Base-by-base conservation (phyloP, 495 filamentous ascomycete genomes). In the Tricharina praecox region DNA sequence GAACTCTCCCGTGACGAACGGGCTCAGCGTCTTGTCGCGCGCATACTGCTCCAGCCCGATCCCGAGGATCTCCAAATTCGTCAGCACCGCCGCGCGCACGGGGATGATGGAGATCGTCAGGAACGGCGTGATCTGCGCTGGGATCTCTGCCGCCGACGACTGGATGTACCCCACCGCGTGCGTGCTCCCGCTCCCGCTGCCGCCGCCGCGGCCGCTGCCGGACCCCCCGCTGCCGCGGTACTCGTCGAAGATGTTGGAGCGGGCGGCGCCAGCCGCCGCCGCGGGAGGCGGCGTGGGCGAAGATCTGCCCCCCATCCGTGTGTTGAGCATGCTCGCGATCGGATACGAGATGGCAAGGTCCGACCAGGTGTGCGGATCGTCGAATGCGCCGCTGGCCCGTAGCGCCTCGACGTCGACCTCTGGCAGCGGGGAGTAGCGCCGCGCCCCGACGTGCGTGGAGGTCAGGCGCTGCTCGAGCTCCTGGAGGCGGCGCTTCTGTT, bases 291-390 rank as follows among this genome's bases (percentile, higher is more conserved):
- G 3, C 26, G 4, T 19, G 9, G 10, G 25, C 15, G 18, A 24
- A 40, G 37, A 11, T 1, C 10, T 40, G 10, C 20, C 18, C 20
- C 37, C 28, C 34, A 37, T 28, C 7, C 20, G 39, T 16, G 20
- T 43, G 39, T 19, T 43, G 39, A 43, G 39, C 24, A 19, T 43
- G 4, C 18, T 43, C 5, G 53, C 47, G n/a, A 56, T 51, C 4
- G 53, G 53, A 43, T 56, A 56, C 4, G 53, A 39, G 19, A 51
- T 55, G 11, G 52, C 53, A 1, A 56, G 36, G 8, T 42, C 30
- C 1, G 32, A 49, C 53, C 53, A 56, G 26, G 25, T 51, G 20
- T 23, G 8, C 3, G 39, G 20, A 21, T 4, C 10, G 11, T 23
- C 39, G 11, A 43, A 23, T 13, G 11, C 43, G 15, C 43, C 28